These are phyloP conservation scores for Sporothrix mexicana DNA, from an alignment of 2,329 filamentous ascomycete species.

Conservation along the genomic window DNA sequence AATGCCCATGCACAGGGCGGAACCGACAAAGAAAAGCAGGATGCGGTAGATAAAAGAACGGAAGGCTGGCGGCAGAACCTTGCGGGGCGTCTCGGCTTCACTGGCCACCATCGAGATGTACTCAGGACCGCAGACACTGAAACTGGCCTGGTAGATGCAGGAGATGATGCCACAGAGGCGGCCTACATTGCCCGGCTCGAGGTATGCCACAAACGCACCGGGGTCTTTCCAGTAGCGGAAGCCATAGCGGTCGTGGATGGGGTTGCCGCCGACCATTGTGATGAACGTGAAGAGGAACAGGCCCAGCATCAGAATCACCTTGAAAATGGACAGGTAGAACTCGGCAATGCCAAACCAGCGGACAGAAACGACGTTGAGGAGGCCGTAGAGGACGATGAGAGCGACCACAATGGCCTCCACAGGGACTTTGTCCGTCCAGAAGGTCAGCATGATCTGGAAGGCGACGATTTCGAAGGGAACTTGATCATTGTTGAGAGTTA, in stretches of 20 bases:
- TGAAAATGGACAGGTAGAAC: slow-evolving; percentile 44
- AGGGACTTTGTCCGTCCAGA: slow-evolving; percentile 54
- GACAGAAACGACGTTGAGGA: slow-evolving; percentile 31
- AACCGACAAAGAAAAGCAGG: slow-evolving; percentile 69
- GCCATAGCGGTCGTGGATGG: slow-evolving; percentile 31
- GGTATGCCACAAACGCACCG: slow-evolving; percentile 51
- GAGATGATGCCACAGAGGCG: slow-evolving; percentile 51
- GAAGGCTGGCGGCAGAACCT: slow-evolving; percentile 66
- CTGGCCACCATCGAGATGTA: slow-evolving; percentile 59
- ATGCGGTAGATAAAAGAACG: slow-evolving; percentile 71
- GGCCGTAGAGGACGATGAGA: slow-evolving; percentile 33
- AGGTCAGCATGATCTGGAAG: slow-evolving; percentile 62
- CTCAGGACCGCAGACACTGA: slow-evolving; percentile 65
- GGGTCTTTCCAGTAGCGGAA: slow-evolving; percentile 44
- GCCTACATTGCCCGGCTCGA: slow-evolving; percentile 46
- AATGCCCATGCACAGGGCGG: slow-evolving; percentile 67
- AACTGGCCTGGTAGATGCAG: slow-evolving; percentile 49
- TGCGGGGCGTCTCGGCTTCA: slow-evolving; percentile 64
- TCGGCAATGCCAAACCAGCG: slow-evolving; percentile 36
- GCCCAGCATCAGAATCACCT: slow-evolving; percentile 56
- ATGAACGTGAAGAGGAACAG: slow-evolving; percentile 57
- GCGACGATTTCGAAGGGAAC: slow-evolving; percentile 57
- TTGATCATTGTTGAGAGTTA: neutral
- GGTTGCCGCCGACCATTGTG: slow-evolving; percentile 51
- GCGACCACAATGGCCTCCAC: slow-evolving; percentile 47